phyloP scores from a whole-genome alignment of 2,329 filamentous ascomycete genomes.

The Fusarium torulosum region DNA sequence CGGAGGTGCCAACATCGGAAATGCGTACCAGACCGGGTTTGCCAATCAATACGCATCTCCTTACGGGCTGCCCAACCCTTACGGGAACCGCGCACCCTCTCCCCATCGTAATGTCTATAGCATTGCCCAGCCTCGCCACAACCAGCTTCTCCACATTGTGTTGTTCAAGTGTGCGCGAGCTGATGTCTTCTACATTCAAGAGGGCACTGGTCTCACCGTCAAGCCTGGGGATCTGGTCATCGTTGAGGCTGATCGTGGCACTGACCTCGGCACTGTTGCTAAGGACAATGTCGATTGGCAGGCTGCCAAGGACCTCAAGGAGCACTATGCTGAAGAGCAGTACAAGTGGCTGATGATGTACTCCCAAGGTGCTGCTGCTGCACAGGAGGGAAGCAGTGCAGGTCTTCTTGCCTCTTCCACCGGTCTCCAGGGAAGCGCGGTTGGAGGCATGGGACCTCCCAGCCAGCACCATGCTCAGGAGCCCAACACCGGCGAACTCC shows the following conservation, averaged over 20 bases:
- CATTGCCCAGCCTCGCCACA: conserved; percentile 71
- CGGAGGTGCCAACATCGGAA: conserved; percentile 43
- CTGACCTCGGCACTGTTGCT: conserved; percentile 92
- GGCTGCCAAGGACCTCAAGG: conserved; percentile 87
- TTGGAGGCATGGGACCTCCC: conserved; percentile 82
- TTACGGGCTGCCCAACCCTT: conserved; percentile 61
- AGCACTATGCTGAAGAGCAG: conserved; percentile 93
- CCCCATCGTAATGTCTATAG: conserved; percentile 73
- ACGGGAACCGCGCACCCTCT: conserved; percentile 66
- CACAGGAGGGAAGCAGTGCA: conserved; percentile 70
- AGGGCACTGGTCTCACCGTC: conserved; percentile 91
- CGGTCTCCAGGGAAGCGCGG: conserved; percentile 75
- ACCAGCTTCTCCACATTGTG: conserved; percentile 86
- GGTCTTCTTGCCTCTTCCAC: conserved; percentile 74
- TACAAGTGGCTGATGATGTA: conserved; percentile 99
- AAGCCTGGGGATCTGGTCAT: conserved; percentile 95
- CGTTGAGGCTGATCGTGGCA: conserved; percentile 95
- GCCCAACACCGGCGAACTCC: conserved; percentile 79
- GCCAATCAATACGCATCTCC: conserved; percentile 60
- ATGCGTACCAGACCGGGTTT: conserved; percentile 48
- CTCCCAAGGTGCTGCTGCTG: conserved; percentile 78
- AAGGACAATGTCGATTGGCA: conserved; percentile 90
- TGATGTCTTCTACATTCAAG: conserved; percentile 97
- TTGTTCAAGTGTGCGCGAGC: conserved; percentile 96
- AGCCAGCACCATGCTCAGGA: conserved; percentile 80